Conservation (phyloP, 257 asterid genomes). For the Solanum tarapatanum region DNA sequence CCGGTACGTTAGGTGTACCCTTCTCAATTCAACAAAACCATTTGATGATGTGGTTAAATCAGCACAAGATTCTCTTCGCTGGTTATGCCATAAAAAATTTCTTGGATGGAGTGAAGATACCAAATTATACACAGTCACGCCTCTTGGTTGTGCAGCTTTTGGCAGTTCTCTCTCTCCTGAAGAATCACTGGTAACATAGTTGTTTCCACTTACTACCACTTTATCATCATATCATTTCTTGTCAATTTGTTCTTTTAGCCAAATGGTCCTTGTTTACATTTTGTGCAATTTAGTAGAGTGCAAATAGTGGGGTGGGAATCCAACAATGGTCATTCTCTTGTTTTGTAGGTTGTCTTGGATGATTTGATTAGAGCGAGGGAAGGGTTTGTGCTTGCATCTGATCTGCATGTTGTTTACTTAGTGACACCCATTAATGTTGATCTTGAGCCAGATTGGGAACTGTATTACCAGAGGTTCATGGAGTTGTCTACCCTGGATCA, state of each 20-base stretch:
- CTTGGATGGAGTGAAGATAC: conserved; percentile 91
- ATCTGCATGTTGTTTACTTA: conserved; percentile 90
- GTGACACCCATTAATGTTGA: conserved; percentile 96
- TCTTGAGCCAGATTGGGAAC: conserved; percentile 96
- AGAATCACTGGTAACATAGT: conserved; percentile 71
- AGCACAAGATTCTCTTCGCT: conserved; percentile 93
- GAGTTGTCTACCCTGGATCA: conserved; percentile 78
- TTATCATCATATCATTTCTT: background rate
- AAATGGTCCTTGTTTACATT: background rate
- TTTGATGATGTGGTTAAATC: conserved; percentile 96
- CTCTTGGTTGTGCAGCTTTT: conserved; percentile 93
- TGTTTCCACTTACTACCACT: conserved; percentile 5
- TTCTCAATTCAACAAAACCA: conserved; percentile 86
- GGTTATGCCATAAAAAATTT: conserved; percentile 88
- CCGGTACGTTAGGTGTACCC: conserved; percentile 95
- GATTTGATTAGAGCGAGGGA: conserved; percentile 94
- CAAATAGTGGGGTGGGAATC: background rate
- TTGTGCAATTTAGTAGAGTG: background rate
- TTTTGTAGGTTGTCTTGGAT: conserved; percentile 77
- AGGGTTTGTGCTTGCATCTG: conserved; percentile 98
- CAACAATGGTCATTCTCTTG: background rate
- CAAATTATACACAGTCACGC: conserved; percentile 84
- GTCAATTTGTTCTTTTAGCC: background rate
- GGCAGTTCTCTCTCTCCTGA: conserved; percentile 97
- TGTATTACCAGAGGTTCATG: conserved; percentile 89